phyloP scores from a whole-genome alignment of 2,329 filamentous ascomycete species.

The Seiridium unicorne region DNA sequence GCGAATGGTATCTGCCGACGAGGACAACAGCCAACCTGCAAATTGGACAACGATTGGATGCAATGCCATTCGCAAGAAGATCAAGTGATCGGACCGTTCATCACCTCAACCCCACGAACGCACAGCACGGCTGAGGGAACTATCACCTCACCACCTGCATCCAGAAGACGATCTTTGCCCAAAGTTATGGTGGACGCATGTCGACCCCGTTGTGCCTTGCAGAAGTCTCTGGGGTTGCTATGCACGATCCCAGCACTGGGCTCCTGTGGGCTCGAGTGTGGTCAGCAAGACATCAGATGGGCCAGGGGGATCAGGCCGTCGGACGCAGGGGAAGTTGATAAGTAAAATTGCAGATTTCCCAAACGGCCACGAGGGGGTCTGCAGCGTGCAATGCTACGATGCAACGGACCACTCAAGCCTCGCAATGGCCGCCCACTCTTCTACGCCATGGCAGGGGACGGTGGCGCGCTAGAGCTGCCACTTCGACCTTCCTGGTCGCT shows the following conservation, averaged over 20 bases:
- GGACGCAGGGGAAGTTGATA: conserved; percentile 14
- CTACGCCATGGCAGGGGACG: not conserved
- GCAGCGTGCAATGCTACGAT: conserved; percentile 13
- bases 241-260: not conserved
- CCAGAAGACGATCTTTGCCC: not conserved
- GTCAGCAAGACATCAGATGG: not conserved
- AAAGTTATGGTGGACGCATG: not conserved
- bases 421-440: not conserved
- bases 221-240: not conserved
- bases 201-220: conserved; percentile 3
- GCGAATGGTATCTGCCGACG: not conserved
- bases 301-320: not conserved
- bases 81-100: not conserved
- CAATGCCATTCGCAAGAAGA: not conserved
- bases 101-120: not conserved
- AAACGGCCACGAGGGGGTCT: conserved; percentile 16
- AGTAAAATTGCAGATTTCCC: conserved; percentile 24
- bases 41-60: not conserved
- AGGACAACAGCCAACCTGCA: not conserved
- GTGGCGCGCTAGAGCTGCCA: not conserved
- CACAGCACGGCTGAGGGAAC: not conserved
- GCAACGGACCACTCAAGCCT: conserved; percentile 17
- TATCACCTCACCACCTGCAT: not conserved
- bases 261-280: not conserved
- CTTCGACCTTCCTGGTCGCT: not conserved